Percentiles rank a stretch among this genome's conserved stretches.
Conservation (phyloP, 306 rosid species). For the Casuarina glauca region DNA sequence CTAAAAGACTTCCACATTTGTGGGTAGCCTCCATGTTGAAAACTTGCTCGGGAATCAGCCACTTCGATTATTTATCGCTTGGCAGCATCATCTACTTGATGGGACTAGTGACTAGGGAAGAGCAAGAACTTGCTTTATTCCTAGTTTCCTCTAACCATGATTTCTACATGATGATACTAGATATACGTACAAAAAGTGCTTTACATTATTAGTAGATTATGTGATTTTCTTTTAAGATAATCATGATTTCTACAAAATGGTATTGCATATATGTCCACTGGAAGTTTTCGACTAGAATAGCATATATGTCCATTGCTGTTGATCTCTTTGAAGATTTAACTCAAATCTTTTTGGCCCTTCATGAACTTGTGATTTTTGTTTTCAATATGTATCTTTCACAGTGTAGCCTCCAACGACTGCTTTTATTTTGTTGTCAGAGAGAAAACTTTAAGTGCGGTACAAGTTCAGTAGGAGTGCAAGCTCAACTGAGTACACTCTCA, state of each 20-base stretch:
- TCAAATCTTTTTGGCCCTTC: background rate
- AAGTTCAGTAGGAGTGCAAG: conserved; percentile 87
- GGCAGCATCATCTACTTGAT: background rate
- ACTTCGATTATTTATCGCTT: background rate
- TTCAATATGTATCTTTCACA: conserved; percentile 20
- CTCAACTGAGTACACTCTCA: conserved; percentile 85
- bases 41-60: background rate
- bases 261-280: too few species aligned
- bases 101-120: background rate
- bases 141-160: background rate
- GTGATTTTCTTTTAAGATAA: too few species aligned
- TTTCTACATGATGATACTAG: conserved; percentile 8
- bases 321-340: conserved; percentile 9
- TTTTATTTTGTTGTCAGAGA: conserved; percentile 59
- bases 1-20: background rate
- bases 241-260: too few species aligned
- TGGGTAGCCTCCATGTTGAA: background rate
- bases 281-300: too few species aligned
- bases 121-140: background rate
- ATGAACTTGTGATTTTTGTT: conserved; percentile 12
- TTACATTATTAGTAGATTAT: background rate
- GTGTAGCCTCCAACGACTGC: conserved; percentile 31
- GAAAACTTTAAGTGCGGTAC: conserved; percentile 76
- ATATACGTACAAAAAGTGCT: background rate
- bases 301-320: background rate